Conservation (phyloP, 306 rosid genomes). For the Vigna angularis region DNA sequence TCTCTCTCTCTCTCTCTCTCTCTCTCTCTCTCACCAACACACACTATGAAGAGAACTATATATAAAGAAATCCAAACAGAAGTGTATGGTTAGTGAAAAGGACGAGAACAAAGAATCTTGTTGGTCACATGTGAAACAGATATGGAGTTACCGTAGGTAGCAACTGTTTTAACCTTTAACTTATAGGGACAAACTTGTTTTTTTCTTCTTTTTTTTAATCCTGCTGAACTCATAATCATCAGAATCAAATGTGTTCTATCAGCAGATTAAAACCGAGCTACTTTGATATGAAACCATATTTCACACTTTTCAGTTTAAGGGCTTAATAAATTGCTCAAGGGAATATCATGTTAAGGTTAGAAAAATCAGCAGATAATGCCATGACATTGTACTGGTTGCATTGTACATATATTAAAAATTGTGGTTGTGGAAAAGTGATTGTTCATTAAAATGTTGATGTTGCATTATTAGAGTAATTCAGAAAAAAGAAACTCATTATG, state of each 20-base stretch:
- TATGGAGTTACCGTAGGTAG: constrained; percentile 46
- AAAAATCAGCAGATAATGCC: background rate
- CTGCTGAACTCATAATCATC: background rate
- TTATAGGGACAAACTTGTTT: constrained; percentile 9
- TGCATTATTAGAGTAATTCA: background rate
- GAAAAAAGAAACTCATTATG: background rate
- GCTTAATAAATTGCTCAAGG: background rate
- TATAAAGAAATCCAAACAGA: constrained; percentile 19
- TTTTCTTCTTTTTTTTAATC: background rate
- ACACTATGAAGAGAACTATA: constrained; percentile 20
- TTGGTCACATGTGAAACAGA: constrained; percentile 49
- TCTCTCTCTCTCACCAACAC: background rate
- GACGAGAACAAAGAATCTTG: constrained; percentile 45
- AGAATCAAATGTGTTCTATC: background rate
- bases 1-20: background rate
- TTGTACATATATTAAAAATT: background rate
- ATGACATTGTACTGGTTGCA: constrained; percentile 1
- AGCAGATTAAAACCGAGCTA: background rate
- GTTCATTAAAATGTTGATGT: background rate
- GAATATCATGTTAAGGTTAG: background rate
- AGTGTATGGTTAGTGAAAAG: constrained; percentile 29
- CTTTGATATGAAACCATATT: background rate
- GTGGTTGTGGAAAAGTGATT: background rate
- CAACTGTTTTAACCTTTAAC: constrained; percentile 41
- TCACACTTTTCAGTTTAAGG: background rate